Base-by-base conservation (phyloP, 805 yeast species). In the Candida coquimbonensis region DNA sequence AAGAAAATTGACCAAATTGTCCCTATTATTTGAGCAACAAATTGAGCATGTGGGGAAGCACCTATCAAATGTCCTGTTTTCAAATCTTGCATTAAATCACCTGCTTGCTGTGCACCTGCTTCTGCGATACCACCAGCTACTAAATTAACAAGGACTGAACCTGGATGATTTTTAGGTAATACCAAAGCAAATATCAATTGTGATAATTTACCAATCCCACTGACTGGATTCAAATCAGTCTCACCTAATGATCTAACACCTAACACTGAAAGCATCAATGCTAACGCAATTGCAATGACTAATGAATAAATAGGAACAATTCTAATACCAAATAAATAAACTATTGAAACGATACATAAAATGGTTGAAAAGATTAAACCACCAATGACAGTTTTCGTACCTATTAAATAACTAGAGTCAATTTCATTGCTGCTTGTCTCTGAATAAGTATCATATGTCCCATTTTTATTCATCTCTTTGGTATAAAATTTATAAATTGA, bases 21-120 rank as follows among this genome's bases (percentile, higher is more conserved):
- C 0, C 99, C 99, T 36, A 89, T 75, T 13, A 89, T 53, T 65
- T 93, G 98, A 0, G 97, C 98, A 19, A 80, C 60, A 55, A 93
- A 90, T 64, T 93, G 99, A 4, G 95, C 95, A 50, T 74, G 77
- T 16, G 96, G 96, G 0, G 96, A 85, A 0, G 98, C 97, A 14
- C 95, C 96, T 2, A 91, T 59, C 44, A 91, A 64, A 64, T 87
- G 91, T 0, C 98, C 98, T 0, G 99, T 90, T 62, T 93, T 93
- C 54, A 91, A 71, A 66, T 93, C 98, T 68, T 91, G 99, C 96
- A 93, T 87, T 59, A 91, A 71, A 65, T 91, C 99, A 29, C 99
- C 98, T 2, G 98, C 97, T 66, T 91, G 99, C 67, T 93, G 98
- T 3, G 99, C 96, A 9, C 98, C 98, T 0, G 98, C 97, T 67